Base-by-base conservation (phyloP, 192 early-diverging fungal species). In the Backusella morwellensis region DNA sequence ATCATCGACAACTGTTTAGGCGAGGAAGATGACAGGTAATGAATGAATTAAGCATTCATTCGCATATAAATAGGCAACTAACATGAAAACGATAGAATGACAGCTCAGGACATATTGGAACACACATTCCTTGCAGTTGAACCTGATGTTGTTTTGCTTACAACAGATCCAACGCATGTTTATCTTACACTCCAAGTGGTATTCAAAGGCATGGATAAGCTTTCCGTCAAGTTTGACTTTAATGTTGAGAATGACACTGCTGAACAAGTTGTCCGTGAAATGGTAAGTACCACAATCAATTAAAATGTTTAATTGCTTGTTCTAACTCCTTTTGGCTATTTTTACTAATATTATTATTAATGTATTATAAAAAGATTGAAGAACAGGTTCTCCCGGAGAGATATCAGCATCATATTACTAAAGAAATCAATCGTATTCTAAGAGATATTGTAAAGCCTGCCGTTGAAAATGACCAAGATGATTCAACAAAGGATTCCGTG, bases 141-240 rank as follows among this genome's bases (percentile, higher is more conserved):
- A 75, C 84, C 78, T 1, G 85, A 86, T 29, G 82, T 82, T 14
- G 85, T 85, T 14, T 80, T 86, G 14, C 63, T 86, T 54, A 80
- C 84, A 34, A 82, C 83, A 2, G 85, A 88, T 35, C 79, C 79
- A n/a, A 82, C 81, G 38, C 78, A 84, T 47, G 85, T 85, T 42
- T 85, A 86, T 2, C 77, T 86, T 35, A 82, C 81, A 3, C 75
- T 86, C 15, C 84, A 86, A 42, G 87, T 88, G 19, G 79, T 88
- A 29, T 86, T 85, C 63, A 86, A 88, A 52, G 87, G 84, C 63
- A 86, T 86, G 78, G 83, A 82, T 38, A 81, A 81, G 72, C 85
- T 94, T 12, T 94, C 93, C 1, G 93, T 95, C 6, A 94, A 94
- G 73, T 95, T 95, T 78, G 92, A 94, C 59, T 95, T 95, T 75